phyloP scores from a whole-genome alignment of 2,329 filamentous ascomycete species.

The Trichoderma sp. region DNA sequence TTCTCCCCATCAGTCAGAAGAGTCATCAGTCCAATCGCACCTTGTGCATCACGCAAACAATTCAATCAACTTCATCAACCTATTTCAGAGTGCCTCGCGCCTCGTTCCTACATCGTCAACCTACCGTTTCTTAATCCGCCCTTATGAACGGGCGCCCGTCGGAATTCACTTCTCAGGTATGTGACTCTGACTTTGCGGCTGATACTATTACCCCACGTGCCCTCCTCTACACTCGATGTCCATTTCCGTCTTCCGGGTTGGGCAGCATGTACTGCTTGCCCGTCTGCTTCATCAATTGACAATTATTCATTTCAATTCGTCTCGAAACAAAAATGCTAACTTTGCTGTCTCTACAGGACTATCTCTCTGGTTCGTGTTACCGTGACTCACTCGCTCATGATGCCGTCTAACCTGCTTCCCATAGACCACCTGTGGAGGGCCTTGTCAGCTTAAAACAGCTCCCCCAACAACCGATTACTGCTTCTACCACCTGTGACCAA shows the following conservation, averaged over 20 bases:
- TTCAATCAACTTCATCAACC: not conserved
- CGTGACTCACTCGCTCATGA: slow-evolving; percentile 49
- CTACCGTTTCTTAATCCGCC: slow-evolving; percentile 55
- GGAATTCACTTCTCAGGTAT: slow-evolving; percentile 85
- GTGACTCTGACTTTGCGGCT: slow-evolving; percentile 26
- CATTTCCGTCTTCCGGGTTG: not conserved
- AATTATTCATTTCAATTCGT: not conserved
- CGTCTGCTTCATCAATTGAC: not conserved
- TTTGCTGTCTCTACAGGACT: slow-evolving; percentile 58
- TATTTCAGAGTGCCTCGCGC: slow-evolving; percentile 29
- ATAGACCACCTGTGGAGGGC: slow-evolving; percentile 51
- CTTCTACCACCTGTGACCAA: slow-evolving; percentile 3
- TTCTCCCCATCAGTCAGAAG: slow-evolving; percentile 27
- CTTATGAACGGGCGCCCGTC: slow-evolving; percentile 86
- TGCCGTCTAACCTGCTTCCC: slow-evolving; percentile 29
- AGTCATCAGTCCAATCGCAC: slow-evolving; percentile 11
- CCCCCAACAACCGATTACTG: slow-evolving; percentile 1
- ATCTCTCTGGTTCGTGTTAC: slow-evolving; percentile 69
- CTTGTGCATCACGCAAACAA: slow-evolving; percentile 5
- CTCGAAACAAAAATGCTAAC: slow-evolving; percentile 9
- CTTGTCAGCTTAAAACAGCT: slow-evolving; percentile 39
- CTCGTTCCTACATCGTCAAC: slow-evolving; percentile 27
- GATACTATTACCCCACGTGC: slow-evolving; percentile 7
- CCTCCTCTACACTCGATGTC: not conserved
- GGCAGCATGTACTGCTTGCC: not conserved